Evolutionary conservation across 129 eudicot genomes (phyloP).

Genomic region (Smallanthus sonchifolius): DNA sequence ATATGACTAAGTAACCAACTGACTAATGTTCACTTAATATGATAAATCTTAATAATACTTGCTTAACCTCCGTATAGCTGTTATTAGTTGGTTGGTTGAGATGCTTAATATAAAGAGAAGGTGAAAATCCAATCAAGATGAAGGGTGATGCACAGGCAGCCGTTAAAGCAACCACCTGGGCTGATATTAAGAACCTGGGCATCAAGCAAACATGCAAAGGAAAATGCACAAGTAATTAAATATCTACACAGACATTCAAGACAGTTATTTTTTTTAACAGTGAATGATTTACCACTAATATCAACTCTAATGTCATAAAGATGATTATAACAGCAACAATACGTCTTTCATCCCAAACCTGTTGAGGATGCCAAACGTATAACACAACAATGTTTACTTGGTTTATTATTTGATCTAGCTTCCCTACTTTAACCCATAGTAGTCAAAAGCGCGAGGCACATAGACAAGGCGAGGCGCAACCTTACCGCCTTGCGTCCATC

Average conservation of each 20-base stretch:
- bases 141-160: constrained; percentile 6
- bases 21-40: not conserved
- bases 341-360: not conserved
- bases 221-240: not conserved
- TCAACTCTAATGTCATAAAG: not conserved
- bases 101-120: not conserved
- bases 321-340: not conserved
- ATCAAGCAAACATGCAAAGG: not conserved
- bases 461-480: too few relatives aligned
- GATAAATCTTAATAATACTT: not conserved
- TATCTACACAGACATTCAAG: not conserved
- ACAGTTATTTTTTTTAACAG: not conserved
- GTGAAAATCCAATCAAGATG: not conserved
- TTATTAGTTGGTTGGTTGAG: not conserved
- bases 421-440: not conserved
- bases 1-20: not conserved
- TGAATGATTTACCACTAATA: not conserved
- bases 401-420: not conserved
- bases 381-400: not conserved
- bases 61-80: not conserved
- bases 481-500: too few relatives aligned
- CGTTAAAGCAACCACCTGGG: not conserved
- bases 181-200: not conserved
- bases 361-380: not conserved
- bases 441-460: too few relatives aligned